Evolutionary conservation across 108 stramenopile species (phyloP).

Genomic region (Fragilariopsis cylindrus): DNA sequence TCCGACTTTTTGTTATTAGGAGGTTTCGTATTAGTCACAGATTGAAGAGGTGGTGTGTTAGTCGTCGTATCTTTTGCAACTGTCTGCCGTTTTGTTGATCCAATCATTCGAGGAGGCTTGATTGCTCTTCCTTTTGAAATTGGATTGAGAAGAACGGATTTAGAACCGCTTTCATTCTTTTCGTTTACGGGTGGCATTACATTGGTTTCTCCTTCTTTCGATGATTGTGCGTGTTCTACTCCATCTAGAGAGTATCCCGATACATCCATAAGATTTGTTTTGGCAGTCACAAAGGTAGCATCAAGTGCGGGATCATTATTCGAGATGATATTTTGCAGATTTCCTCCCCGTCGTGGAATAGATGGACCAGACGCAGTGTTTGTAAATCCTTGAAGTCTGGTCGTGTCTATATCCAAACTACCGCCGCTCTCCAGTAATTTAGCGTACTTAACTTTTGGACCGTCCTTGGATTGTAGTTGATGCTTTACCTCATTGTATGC

Average conservation of each 20-base stretch:
- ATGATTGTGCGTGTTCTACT: background rate
- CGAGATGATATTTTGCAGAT: background rate
- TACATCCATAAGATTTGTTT: conserved; percentile 40
- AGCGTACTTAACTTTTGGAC: background rate
- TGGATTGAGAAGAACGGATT: background rate
- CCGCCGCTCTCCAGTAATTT: conserved; percentile 1
- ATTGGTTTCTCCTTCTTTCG: background rate
- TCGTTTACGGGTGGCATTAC: background rate
- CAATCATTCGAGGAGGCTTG: background rate
- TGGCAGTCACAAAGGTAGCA: conserved; percentile 35
- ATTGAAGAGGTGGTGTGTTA: background rate
- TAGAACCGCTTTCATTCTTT: too few relatives aligned
- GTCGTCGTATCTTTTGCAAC: background rate
- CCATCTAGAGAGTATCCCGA: conserved; percentile 30
- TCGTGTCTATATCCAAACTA: background rate
- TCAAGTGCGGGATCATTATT: conserved; percentile 19
- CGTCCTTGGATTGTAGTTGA: background rate
- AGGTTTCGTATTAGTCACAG: background rate
- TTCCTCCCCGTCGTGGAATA: background rate
- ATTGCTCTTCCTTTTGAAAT: background rate
- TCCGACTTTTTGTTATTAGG: background rate
- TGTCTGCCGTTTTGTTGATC: background rate
- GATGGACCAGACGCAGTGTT: background rate
- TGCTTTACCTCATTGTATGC: conserved; percentile 7
- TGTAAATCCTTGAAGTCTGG: background rate